Evolutionary conservation across 768 basidiomycete species (phyloP).

Genomic region (Leccinum fibrillosum): DNA sequence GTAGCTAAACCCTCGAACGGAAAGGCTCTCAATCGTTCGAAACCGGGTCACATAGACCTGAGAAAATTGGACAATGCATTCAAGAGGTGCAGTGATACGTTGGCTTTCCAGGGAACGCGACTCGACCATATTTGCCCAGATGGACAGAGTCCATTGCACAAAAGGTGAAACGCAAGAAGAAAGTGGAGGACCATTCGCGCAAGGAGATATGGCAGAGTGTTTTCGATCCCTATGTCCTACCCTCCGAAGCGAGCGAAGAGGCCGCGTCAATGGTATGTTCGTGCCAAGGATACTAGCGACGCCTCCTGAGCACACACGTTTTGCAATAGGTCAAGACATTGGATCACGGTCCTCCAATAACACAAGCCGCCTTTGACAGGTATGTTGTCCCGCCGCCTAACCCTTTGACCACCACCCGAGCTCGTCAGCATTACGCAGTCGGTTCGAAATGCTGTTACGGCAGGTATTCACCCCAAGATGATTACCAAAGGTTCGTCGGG

Average conservation of each 20-base stretch:
- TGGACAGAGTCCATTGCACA: constrained; percentile 88
- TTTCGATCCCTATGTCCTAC: constrained; percentile 61
- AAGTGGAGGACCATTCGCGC: constrained; percentile 56
- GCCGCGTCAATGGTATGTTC: constrained; percentile 15
- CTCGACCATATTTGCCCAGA: constrained; percentile 32
- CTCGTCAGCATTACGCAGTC: constrained; percentile 53
- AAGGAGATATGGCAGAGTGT: constrained; percentile 79
- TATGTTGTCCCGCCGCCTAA: constrained; percentile 34
- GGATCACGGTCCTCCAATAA: constrained; percentile 77
- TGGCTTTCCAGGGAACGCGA: not conserved
- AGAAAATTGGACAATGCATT: constrained; percentile 79
- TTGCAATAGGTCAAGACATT: constrained; percentile 64
- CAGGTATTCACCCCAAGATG: constrained; percentile 87
- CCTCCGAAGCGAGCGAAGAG: constrained; percentile 31
- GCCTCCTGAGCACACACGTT: constrained; percentile 3
- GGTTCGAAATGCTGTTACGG: constrained; percentile 64
- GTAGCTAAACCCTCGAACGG: constrained; percentile 25
- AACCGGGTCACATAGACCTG: constrained; percentile 72
- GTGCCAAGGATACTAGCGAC: no score
- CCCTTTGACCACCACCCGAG: constrained; percentile 9
- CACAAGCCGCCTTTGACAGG: constrained; percentile 67
- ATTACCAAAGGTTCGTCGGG: constrained; percentile 88
- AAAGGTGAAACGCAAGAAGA: constrained; percentile 80
- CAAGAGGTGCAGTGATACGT: constrained; percentile 52
- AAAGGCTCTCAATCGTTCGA: constrained; percentile 30